These are phyloP conservation scores for Leccinum uliginosum DNA, from an alignment of 768 basidiomycete genomes.

Conservation along the genomic window DNA sequence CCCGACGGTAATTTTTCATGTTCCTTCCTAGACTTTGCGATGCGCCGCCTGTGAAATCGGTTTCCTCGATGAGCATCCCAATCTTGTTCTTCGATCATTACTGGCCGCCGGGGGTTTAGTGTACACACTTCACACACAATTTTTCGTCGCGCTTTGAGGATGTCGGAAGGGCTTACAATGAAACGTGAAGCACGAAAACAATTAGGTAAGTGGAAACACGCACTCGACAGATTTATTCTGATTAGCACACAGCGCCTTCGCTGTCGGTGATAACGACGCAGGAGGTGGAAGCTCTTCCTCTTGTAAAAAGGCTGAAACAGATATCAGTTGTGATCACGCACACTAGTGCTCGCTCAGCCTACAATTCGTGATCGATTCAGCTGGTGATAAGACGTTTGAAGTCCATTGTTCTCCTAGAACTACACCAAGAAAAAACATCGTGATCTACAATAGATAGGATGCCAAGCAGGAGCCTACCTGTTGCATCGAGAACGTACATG, in stretches of 20 bases:
- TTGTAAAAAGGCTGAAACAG: slow-evolving; percentile 47
- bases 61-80: slow-evolving; percentile 60
- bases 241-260: slow-evolving; percentile 47
- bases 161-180: slow-evolving; percentile 48
- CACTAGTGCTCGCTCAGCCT: slow-evolving; percentile 4
- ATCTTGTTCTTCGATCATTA: slow-evolving; percentile 55
- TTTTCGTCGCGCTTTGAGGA: slow-evolving; percentile 54
- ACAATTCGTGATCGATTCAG: slow-evolving; percentile 49
- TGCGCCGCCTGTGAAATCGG: slow-evolving; percentile 49
- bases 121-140: slow-evolving; percentile 64
- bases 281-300: slow-evolving; percentile 52
- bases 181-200: slow-evolving; percentile 10
- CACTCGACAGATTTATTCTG: slow-evolving; percentile 45
- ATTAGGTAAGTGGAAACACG: slow-evolving; percentile 12
- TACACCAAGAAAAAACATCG: slow-evolving; percentile 19
- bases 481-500: slow-evolving; percentile 66
- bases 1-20: not conserved
- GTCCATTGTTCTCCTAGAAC: slow-evolving; percentile 57
- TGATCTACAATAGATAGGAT: not conserved
- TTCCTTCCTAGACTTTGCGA: slow-evolving; percentile 26
- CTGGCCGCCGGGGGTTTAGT: slow-evolving; percentile 46
- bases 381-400: slow-evolving; percentile 49
- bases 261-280: slow-evolving; percentile 47
- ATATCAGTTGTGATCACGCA: not conserved
- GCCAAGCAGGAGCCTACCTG: slow-evolving; percentile 39